phyloP scores from a whole-genome alignment of 2,329 filamentous ascomycete genomes.

The Fusarium chaquense region DNA sequence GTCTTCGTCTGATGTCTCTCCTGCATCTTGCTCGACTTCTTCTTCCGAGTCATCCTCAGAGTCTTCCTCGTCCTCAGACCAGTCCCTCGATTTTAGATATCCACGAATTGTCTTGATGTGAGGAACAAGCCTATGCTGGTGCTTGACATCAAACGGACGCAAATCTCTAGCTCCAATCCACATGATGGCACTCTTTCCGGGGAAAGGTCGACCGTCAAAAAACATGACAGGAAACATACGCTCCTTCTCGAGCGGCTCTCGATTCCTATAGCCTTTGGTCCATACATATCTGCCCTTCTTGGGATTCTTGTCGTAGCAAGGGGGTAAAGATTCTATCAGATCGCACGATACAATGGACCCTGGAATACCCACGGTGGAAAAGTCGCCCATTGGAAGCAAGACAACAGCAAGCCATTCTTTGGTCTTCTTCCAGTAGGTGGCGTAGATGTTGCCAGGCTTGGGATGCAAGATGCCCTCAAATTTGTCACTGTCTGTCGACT shows the following conservation, averaged over 20 bases:
- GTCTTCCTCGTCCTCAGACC: background rate
- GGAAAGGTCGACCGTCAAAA: slow-evolving; percentile 40
- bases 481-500: background rate
- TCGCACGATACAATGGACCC: slow-evolving; percentile 7
- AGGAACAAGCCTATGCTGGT: slow-evolving; percentile 6
- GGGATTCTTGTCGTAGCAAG: slow-evolving; percentile 1
- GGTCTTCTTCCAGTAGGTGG: slow-evolving; percentile 9
- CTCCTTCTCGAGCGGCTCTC: slow-evolving; percentile 8
- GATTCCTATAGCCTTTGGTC: slow-evolving; percentile 22
- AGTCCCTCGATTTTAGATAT: slow-evolving; percentile 4
- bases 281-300: slow-evolving; percentile 1
- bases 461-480: slow-evolving; percentile 12
- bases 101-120: slow-evolving; percentile 3
- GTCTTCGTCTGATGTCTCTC: background rate
- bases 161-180: slow-evolving; percentile 38
- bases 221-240: slow-evolving; percentile 40
- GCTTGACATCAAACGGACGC: slow-evolving; percentile 13
- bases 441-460: slow-evolving; percentile 10
- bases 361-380: slow-evolving; percentile 3
- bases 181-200: slow-evolving; percentile 32
- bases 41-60: background rate
- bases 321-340: background rate
- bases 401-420: slow-evolving; percentile 25
- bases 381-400: slow-evolving; percentile 9
- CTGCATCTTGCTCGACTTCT: background rate